Conservation (phyloP, 352 stramenopile species). For the Phytophthora cryptogea region DNA sequence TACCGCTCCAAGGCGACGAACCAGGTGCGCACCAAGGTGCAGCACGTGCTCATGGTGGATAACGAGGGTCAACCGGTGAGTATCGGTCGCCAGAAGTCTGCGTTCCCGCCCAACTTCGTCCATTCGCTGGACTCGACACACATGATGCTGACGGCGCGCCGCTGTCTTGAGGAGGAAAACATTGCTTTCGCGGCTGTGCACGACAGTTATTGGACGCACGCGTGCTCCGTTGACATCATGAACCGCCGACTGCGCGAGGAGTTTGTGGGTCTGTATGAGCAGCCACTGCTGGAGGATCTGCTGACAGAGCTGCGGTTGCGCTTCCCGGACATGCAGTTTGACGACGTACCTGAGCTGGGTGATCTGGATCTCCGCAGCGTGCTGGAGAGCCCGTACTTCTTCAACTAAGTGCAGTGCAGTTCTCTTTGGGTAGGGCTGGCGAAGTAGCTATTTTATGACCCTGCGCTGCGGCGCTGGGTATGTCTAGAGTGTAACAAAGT, state of each 20-base stretch:
- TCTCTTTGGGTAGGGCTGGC: constrained; percentile 11
- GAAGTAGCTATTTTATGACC: constrained; percentile 39
- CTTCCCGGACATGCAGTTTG: constrained; percentile 96
- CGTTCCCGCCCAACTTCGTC: constrained; percentile 99
- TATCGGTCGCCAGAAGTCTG: constrained; percentile 91
- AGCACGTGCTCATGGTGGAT: constrained; percentile 89
- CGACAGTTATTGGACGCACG: constrained; percentile 99
- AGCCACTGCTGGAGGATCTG: constrained; percentile 96
- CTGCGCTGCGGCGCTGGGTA: constrained; percentile 4
- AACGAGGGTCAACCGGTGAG: constrained; percentile 67
- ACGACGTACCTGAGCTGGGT: constrained; percentile 92
- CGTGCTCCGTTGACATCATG: constrained; percentile 95
- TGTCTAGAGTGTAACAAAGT: constrained; percentile 46
- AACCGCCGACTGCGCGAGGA: constrained; percentile 90
- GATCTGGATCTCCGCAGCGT: constrained; percentile 95
- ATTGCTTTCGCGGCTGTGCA: constrained; percentile 98
- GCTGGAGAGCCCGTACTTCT: constrained; percentile 98
- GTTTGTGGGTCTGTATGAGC: constrained; percentile 98
- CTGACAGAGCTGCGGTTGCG: constrained; percentile 91
- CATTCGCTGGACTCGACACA: constrained; percentile 99
- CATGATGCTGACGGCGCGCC: constrained; percentile 98
- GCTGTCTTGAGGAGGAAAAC: constrained; percentile 92
- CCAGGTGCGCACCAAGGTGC: constrained; percentile 84
- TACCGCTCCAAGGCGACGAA: constrained; percentile 91
- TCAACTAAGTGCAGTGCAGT: constrained; percentile 90